Evolutionary conservation across 441 rosid species (phyloP).

Genomic region (Euphorbia schlechtendalii): DNA sequence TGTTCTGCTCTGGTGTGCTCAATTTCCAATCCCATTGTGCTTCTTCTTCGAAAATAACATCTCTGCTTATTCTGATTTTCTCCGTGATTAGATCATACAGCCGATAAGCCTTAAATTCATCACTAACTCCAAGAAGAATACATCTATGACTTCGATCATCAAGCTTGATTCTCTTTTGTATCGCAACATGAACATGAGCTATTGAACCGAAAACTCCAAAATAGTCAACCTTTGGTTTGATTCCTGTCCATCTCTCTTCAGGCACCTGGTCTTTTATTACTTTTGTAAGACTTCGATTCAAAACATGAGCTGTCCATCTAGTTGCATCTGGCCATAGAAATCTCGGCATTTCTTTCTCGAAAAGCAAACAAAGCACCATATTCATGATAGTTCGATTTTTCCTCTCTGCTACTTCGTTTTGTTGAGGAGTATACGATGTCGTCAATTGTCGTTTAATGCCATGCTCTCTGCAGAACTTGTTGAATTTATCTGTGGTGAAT

Average conservation of each 20-base stretch:
- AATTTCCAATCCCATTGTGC: constrained; percentile 13
- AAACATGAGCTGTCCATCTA: not conserved
- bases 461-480: not conserved
- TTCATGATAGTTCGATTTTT: not conserved
- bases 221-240: constrained; percentile 2
- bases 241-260: not conserved
- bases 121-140: no score
- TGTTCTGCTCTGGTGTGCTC: not conserved
- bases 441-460: constrained; percentile 5
- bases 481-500: no score
- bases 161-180: no score
- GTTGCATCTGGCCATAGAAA: not conserved
- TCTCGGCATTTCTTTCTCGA: not conserved
- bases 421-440: constrained; percentile 2
- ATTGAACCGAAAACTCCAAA: constrained; percentile 5
- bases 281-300: not conserved
- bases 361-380: not conserved
- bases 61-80: no score
- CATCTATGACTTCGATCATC: no score
- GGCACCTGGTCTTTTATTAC: not conserved
- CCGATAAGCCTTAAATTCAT: no score
- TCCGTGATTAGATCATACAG: no score
- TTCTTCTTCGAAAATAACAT: no score
- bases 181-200: no score
- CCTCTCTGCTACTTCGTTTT: constrained; percentile 2